Conservation (phyloP, 768 basidiomycete genomes). For the Agaricus blazei region DNA sequence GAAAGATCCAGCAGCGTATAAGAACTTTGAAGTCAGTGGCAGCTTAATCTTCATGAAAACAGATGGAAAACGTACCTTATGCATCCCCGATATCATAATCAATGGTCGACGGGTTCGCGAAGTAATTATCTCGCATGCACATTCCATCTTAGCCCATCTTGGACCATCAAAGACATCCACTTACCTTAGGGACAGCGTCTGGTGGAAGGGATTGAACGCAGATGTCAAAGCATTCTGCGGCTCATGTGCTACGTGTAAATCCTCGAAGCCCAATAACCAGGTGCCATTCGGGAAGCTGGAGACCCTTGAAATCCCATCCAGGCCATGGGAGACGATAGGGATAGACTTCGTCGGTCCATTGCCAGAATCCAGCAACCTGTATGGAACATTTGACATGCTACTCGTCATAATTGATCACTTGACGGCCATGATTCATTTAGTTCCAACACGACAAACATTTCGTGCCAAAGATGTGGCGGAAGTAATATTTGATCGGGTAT, state of each 20-base stretch:
- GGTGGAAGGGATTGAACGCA: conserved; percentile 7
- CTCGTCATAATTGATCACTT: conserved; percentile 10
- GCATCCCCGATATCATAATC: conserved; percentile 22
- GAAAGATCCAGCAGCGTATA: too few relatives aligned
- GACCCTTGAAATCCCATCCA: neutral
- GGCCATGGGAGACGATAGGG: conserved; percentile 11
- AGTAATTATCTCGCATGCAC: conserved; percentile 31
- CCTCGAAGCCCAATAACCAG: conserved; percentile 8
- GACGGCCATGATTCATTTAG: conserved; percentile 11
- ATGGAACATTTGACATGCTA: conserved; percentile 8
- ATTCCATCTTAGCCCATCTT: conserved; percentile 34
- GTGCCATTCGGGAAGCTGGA: conserved; percentile 11
- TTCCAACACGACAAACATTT: conserved; percentile 5
- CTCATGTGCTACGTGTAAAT: conserved; percentile 5
- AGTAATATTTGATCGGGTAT: conserved; percentile 10
- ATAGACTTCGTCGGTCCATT: conserved; percentile 12
- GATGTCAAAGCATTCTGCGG: conserved; percentile 7
- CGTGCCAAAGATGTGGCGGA: conserved; percentile 8
- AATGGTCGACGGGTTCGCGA: conserved; percentile 19
- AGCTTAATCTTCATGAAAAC: conserved; percentile 15
- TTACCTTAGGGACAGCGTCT: conserved; percentile 14
- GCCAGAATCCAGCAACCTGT: conserved; percentile 6
- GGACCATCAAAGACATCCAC: conserved; percentile 27
- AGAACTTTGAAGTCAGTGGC: conserved; percentile 16
- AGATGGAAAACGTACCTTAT: conserved; percentile 11